Percentiles rank a stretch among this genome's conserved stretches.
Evolutionary conservation across 345 rosid genomes (phyloP).

Genomic region (Eucalyptus curtisii): DNA sequence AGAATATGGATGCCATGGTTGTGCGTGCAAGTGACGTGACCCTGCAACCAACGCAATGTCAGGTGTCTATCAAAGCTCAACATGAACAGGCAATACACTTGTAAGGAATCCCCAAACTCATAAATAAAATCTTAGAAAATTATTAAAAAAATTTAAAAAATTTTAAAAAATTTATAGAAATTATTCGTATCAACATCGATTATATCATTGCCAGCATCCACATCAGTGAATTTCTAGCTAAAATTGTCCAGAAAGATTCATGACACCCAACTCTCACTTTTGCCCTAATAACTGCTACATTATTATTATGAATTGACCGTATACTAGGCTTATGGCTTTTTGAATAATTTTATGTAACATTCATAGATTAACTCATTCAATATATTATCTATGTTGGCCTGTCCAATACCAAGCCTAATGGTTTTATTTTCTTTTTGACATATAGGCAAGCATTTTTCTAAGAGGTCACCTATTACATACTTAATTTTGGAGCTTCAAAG

Average conservation of each 20-base stretch:
- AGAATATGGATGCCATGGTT: background rate
- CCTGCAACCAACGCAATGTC: background rate
- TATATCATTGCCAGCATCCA: accelerated
- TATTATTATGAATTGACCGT: background rate
- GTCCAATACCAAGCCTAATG: background rate
- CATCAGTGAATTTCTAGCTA: background rate
- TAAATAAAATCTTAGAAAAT: background rate
- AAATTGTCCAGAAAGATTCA: accelerated
- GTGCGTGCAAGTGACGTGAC: background rate
- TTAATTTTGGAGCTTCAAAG: background rate
- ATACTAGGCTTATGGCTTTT: background rate
- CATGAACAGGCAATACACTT: background rate
- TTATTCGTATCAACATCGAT: accelerated
- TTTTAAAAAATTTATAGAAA: background rate
- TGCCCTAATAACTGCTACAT: accelerated
- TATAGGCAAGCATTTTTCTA: no score
- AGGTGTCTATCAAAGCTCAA: background rate
- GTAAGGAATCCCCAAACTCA: background rate
- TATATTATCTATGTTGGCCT: background rate
- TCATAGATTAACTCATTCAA: no score
- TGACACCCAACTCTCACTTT: no score
- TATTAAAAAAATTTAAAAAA: background rate
- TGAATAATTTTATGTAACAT: background rate
- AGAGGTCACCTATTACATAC: background rate
- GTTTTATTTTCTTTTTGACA: no score